Percentiles rank a stretch among this genome's conserved stretches.
Evolutionary conservation across 2,329 filamentous ascomycete genomes (phyloP).

Genomic region (Venturia asperata): DNA sequence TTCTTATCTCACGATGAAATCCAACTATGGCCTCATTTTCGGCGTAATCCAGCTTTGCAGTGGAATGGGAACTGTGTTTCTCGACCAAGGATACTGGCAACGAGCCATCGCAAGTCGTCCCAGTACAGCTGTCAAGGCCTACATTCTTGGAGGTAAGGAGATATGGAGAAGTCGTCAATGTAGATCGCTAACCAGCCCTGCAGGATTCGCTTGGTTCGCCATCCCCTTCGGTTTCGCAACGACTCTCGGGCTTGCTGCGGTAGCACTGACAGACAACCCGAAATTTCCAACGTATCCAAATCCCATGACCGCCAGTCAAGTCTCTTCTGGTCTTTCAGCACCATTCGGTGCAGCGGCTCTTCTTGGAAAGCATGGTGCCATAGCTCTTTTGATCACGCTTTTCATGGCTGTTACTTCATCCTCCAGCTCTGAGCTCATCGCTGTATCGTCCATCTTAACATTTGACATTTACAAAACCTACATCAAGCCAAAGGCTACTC

Average conservation of each 20-base stretch:
- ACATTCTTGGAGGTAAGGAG: constrained; percentile 22
- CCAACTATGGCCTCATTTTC: constrained; percentile 39
- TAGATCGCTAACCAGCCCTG: constrained; percentile 27
- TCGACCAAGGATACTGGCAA: constrained; percentile 43
- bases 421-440: constrained; percentile 36
- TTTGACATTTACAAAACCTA: constrained; percentile 41
- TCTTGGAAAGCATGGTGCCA: constrained; percentile 28
- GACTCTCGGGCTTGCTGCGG: constrained; percentile 40
- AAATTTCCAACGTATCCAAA: constrained; percentile 39
- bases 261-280: constrained; percentile 38
- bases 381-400: constrained; percentile 27
- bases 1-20: constrained; percentile 37
- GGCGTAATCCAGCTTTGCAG: constrained; percentile 39
- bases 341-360: constrained; percentile 28
- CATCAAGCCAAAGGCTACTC: constrained; percentile 32
- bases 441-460: constrained; percentile 35
- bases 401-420: constrained; percentile 30
- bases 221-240: constrained; percentile 44
- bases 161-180: background rate
- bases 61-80: constrained; percentile 29
- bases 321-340: constrained; percentile 27
- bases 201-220: constrained; percentile 42
- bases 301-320: constrained; percentile 25
- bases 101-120: constrained; percentile 37
- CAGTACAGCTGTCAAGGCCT: constrained; percentile 33